phyloP scores from a whole-genome alignment of 2,329 filamentous ascomycete genomes.

The Botryotinia narcissicola region DNA sequence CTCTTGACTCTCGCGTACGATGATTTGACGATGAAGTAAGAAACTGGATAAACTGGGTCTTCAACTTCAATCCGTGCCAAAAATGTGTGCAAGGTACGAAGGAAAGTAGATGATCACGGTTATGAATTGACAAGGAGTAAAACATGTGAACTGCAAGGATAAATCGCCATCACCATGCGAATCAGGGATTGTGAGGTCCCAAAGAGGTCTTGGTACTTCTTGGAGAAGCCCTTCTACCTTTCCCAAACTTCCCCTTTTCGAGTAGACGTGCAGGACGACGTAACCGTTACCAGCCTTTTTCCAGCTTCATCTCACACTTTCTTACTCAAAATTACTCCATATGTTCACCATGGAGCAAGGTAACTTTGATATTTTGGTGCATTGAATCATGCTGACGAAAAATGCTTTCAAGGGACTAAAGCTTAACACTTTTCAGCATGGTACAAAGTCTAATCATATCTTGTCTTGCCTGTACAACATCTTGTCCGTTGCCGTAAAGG shows the following conservation, averaged over 20 bases:
- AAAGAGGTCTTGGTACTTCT: background rate
- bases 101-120: background rate
- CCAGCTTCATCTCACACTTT: background rate
- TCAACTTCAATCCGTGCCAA: background rate
- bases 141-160: constrained; percentile 21
- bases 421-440: background rate
- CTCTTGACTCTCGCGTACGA: background rate
- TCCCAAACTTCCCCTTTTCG: constrained; percentile 7
- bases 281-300: background rate
- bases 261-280: constrained; percentile 9
- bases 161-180: constrained; percentile 19
- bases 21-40: background rate
- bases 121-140: constrained; percentile 10
- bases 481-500: background rate
- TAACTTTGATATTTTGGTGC: background rate
- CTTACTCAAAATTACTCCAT: background rate
- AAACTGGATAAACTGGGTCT: background rate
- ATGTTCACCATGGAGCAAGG: background rate
- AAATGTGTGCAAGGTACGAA: constrained; percentile 5
- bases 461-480: constrained; percentile 11
- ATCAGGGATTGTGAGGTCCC: background rate
- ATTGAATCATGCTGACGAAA: background rate
- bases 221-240: background rate
- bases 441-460: constrained; percentile 1
- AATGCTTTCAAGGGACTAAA: background rate